Conservation (phyloP, 306 rosid genomes). For the Vachellia pachyceras region DNA sequence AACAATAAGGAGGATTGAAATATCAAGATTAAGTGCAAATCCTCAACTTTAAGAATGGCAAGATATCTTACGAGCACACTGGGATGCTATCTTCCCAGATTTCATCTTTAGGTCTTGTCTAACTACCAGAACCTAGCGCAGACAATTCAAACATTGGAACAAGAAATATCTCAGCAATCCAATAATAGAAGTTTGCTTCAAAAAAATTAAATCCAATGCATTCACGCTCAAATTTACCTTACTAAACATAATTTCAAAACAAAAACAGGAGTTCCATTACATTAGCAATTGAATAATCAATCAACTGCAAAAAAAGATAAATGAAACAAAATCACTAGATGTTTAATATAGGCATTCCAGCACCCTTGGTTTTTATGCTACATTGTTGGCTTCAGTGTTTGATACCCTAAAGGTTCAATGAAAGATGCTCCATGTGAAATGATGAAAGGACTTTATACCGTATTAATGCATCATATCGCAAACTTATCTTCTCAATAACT, state of each 20-base stretch:
- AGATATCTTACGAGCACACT: conserved; percentile 87
- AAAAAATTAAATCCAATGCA: conserved; percentile 19
- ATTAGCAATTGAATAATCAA: conserved; percentile 8
- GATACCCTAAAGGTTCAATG: background rate
- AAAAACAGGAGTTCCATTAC: conserved; percentile 26
- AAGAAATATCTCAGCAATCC: conserved; percentile 33
- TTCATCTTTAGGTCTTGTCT: conserved; percentile 93
- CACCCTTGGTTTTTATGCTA: background rate
- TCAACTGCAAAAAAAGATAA: background rate
- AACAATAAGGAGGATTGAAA: background rate
- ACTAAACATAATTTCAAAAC: conserved; percentile 16
- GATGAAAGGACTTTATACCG: conserved; percentile 6
- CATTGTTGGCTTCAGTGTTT: background rate
- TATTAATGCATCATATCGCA: background rate
- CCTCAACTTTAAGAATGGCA: conserved; percentile 14
- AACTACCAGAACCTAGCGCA: conserved; percentile 77
- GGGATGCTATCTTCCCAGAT: conserved; percentile 93
- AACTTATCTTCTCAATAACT: conserved; percentile 24
- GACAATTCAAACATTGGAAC: conserved; percentile 30
- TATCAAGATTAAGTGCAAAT: conserved; percentile 9
- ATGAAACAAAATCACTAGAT: background rate
- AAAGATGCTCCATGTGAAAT: conserved; percentile 2
- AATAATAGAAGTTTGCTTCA: conserved; percentile 2
- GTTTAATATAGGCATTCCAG: background rate
- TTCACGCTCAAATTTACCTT: conserved; percentile 25